Percentiles rank a stretch among this genome's conserved stretches.
phyloP scores from a whole-genome alignment of 129 eudicot species.

The Tagetes erecta region DNA sequence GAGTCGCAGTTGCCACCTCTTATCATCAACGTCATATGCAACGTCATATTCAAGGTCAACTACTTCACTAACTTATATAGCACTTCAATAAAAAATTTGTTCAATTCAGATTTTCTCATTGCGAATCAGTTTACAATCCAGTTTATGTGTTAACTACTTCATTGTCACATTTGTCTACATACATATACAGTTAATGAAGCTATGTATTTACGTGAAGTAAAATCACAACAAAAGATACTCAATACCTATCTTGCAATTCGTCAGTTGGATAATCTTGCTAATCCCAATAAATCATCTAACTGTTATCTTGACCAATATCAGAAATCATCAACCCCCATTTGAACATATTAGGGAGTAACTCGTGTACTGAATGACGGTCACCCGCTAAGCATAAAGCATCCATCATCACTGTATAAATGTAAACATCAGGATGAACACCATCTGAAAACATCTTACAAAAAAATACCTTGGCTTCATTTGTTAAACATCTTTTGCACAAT shows the following conservation, averaged over 20 bases:
- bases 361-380: conserved; percentile 37
- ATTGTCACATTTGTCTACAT: not conserved
- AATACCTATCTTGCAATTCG: conserved; percentile 5
- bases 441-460: conserved; percentile 53
- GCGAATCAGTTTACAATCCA: not conserved
- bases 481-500: conserved; percentile 66
- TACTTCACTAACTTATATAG: not conserved
- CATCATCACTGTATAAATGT: conserved; percentile 49
- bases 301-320: conserved; percentile 17
- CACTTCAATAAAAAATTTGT: not conserved
- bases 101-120: not conserved
- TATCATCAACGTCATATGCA: not conserved
- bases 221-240: not conserved
- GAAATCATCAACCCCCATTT: conserved; percentile 54
- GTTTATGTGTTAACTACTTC: not conserved
- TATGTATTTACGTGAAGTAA: not conserved
- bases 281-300: conserved; percentile 4
- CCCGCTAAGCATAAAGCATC: conserved; percentile 42
- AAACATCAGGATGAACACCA: conserved; percentile 56
- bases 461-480: conserved; percentile 61
- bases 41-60: not conserved
- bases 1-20: not conserved
- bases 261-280: conserved; percentile 3
- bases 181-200: not conserved
- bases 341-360: conserved; percentile 45